Evolutionary conservation across 2,329 filamentous ascomycete genomes (phyloP), one percentile per base, ranked within the genome.

Genomic region (Nemania sp.): DNA sequence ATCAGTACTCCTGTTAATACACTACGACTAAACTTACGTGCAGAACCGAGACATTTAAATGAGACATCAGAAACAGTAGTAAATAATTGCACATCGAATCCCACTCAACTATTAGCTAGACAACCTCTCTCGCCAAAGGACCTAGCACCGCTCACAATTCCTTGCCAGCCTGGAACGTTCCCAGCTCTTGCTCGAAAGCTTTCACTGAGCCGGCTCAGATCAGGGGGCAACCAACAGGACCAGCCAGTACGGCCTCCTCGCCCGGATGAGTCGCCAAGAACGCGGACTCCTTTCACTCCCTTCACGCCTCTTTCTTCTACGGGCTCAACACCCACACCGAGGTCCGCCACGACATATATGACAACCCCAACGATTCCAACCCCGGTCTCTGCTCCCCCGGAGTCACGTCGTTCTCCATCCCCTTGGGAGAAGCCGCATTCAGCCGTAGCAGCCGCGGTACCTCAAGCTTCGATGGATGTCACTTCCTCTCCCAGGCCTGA

Each of bases 71-170:
- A 51, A 8, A 41, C 52, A 26, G 45, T 11, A 51, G 20, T 13
- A 5, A 29, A 38, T 18, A 47, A 68, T 32, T 22, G 52, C 43
- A 38, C 62, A 68, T 65, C 51, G 5, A 53, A 64, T 22, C 20
- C 35, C 41, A 27, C 53, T 41, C 47, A 56, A 38, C 62, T 66
- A 35, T n/a, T 61, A 64, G 77, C 68, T 41, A 80, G 74, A 62
- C 79, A 79, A 62, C 83, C 81, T n/a, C 77, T 83, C 43, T 88
- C 86, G 11, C 86, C 87, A 20, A 88, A 83, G 76, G 82, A 81
- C 53, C 81, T 90, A 6, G 77, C 87, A 0, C 88, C 87, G 27
- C 82, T 90, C 24, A 83, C 88, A 45, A 90, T 90, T 66, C 88
- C 88, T 10, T 72, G 73, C 11, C 79, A 79, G 20, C 76, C 73